phyloP scores from a whole-genome alignment of 1,284 basidiomycete species.

The Exsudoporus floridanus region DNA sequence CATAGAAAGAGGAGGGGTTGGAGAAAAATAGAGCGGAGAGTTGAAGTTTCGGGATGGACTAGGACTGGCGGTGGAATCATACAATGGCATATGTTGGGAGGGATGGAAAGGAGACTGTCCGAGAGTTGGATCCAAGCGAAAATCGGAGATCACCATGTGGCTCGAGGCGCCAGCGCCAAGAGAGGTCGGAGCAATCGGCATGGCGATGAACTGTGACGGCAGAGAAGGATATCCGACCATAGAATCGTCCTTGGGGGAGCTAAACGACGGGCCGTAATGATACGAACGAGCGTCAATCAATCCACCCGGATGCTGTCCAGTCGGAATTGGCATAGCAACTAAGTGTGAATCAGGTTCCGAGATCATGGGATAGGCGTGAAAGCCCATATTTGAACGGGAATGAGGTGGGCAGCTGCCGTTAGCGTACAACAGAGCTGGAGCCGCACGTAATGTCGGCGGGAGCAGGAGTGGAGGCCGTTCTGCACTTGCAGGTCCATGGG shows the following conservation, averaged over 20 bases:
- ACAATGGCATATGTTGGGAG: not conserved
- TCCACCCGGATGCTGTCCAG: not conserved
- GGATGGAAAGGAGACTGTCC: not conserved
- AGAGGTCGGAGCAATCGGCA: conserved; percentile 7
- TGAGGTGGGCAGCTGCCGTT: not conserved
- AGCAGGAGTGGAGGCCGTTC: not conserved
- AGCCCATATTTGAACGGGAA: not conserved
- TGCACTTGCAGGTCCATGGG: not conserved
- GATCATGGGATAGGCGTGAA: not conserved
- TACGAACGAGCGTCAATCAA: conserved; percentile 6
- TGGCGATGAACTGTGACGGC: not conserved
- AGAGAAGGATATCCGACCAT: not conserved
- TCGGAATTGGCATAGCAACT: conserved; percentile 10
- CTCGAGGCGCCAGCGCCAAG: not conserved
- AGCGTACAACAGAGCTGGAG: not conserved
- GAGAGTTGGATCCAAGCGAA: not conserved
- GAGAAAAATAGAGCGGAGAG: not conserved
- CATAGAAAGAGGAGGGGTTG: not conserved
- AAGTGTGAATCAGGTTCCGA: not conserved
- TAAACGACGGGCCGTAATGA: not conserved
- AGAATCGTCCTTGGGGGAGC: not conserved
- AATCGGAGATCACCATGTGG: not conserved
- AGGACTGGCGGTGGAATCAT: not conserved
- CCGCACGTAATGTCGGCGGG: not conserved
- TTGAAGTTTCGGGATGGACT: not conserved